Base-by-base conservation (phyloP, 1,284 basidiomycete species). In the Anthracocystis panici-leucophaei region DNA sequence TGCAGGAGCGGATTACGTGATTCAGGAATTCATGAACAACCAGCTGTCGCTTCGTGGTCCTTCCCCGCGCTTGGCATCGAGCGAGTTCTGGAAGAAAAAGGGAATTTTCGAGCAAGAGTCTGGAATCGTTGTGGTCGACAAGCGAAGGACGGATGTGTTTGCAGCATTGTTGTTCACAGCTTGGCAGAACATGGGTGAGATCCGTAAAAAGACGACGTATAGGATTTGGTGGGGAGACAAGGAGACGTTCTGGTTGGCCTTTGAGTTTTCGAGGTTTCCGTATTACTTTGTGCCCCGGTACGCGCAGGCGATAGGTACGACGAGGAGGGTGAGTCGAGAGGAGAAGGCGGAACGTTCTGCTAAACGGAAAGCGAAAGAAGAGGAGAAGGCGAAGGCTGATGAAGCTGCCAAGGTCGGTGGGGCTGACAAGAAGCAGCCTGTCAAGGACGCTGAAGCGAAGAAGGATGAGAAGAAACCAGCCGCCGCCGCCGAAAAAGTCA, bases 151-250 rank as follows among this genome's bases (percentile, higher is more conserved):
- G 25, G 63, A 73, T 20, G 73, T 72, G 5, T 77, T 77, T 55
- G 70, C 72, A 4, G 71, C 75, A 1, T 40, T 77, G 46, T 56
- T 77, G 20, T 77, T 77, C 55, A 64, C 75, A 1, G 72, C 72
- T 6, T 77, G 75, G 75, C 71, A 75, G 53, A 77, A 77, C 50
- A 75, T 70, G 71, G 71, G 71, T 8, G 64, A 68, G 42, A 75
- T 77, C 42, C 45, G 75, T 6, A 67, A 75, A n/a, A 71, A 67
- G 63, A 75, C 71, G 5, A 77, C 75, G 5, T 77, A 77, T 27
- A 25, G 75, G 3, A 57, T 77, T 23, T 77, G 61, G 55, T 69
- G 70, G 65, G 75, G 70, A 25, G 68, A 72, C 50, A 77, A 68
- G 42, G 75, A 77, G 59, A 71, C 75, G 3, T 77, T 74, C 56